phyloP scores from a whole-genome alignment of 202 grass and related monocot genomes.

The Saccharum hybrid region DNA sequence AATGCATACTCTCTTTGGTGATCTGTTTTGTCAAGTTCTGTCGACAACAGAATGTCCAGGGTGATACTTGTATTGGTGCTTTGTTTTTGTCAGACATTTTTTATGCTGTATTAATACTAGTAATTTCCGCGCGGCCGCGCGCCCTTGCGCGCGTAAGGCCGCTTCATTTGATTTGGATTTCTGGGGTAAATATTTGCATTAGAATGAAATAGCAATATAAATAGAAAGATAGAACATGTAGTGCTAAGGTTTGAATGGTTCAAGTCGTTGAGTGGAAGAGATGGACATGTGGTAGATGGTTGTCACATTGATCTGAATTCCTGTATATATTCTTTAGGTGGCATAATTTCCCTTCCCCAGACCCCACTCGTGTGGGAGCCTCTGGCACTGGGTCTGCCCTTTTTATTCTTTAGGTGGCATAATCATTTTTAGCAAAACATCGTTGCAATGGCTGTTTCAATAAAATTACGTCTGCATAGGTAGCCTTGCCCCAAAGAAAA shows the following conservation, averaged over 20 bases:
- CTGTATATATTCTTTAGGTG: background rate
- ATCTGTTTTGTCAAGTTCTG: constrained; percentile 9
- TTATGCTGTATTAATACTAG: background rate
- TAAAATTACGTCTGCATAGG: background rate
- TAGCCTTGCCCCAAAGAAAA: background rate
- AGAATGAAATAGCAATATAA: background rate
- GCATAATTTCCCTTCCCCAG: too few relatives aligned
- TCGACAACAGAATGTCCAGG: background rate
- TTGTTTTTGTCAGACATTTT: constrained; percentile 5
- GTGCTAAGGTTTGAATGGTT: background rate
- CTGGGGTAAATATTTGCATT: background rate
- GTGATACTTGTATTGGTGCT: constrained; percentile 21
- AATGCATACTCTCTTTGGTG: background rate
- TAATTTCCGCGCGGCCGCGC: background rate
- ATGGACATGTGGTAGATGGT: background rate
- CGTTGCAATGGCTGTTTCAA: background rate
- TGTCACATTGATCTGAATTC: background rate
- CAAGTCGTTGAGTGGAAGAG: background rate
- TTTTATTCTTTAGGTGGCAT: background rate
- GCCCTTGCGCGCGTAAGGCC: background rate
- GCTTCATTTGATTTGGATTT: background rate
- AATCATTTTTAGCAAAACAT: background rate
- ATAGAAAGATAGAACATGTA: background rate
- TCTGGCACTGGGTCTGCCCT: too few relatives aligned
- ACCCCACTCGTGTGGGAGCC: too few relatives aligned